Conservation (phyloP, 2,329 filamentous ascomycete genomes). For the Chalaropsis thielavioides region DNA sequence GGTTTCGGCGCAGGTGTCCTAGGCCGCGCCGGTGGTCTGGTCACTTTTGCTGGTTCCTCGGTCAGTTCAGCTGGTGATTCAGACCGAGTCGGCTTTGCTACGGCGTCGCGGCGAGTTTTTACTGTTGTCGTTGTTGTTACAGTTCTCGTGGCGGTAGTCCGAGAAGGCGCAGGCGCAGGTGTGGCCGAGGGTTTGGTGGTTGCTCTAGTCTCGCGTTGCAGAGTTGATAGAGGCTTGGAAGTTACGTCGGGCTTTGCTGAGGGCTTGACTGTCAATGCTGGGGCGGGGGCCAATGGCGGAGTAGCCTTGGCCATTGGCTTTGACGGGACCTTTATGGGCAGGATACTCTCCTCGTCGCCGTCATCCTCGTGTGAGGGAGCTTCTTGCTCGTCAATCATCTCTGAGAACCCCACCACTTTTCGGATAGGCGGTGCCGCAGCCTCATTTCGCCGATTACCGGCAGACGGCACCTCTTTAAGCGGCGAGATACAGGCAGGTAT, state of each 20-base stretch:
- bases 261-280: not conserved
- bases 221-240: not conserved
- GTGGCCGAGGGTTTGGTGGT: not conserved
- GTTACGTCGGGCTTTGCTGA: not conserved
- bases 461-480: slow-evolving; percentile 36
- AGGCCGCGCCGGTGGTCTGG: slow-evolving; percentile 9
- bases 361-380: slow-evolving; percentile 9
- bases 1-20: slow-evolving; percentile 15
- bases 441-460: slow-evolving; percentile 32
- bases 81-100: not conserved
- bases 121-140: slow-evolving; percentile 9
- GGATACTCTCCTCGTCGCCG: slow-evolving; percentile 12
- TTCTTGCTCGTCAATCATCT: slow-evolving; percentile 1
- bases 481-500: slow-evolving; percentile 36
- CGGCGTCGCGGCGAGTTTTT: slow-evolving; percentile 10
- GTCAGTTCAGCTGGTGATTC: not conserved
- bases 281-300: not conserved
- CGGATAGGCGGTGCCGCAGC: slow-evolving; percentile 20
- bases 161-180: not conserved
- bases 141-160: not conserved
- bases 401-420: slow-evolving; percentile 8
- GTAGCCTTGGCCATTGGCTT: not conserved
- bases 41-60: slow-evolving; percentile 6
- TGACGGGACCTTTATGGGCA: slow-evolving; percentile 14
- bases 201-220: slow-evolving; percentile 1